Evolutionary conservation across 164 flowering plant species (phyloP).

Genomic region (Vitis amurensis): DNA sequence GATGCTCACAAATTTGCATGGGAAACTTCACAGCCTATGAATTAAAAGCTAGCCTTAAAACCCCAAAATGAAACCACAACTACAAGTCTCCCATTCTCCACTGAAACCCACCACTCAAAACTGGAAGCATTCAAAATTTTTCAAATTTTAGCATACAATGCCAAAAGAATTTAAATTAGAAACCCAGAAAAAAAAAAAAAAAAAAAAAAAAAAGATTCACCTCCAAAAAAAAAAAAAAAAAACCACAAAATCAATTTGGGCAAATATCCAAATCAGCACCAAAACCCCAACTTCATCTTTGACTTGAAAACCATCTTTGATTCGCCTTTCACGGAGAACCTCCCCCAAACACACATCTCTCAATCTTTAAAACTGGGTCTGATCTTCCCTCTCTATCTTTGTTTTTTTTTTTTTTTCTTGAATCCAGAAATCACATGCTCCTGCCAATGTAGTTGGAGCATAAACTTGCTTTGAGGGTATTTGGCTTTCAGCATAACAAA

Average conservation of each 20-base stretch:
- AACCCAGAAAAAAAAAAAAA: background rate
- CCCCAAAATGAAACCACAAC: background rate
- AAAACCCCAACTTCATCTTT: slow-evolving; percentile 61
- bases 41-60: background rate
- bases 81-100: background rate
- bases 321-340: slow-evolving; percentile 49
- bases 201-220: too few species aligned
- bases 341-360: background rate
- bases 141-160: too few species aligned
- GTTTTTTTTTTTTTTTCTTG: too few species aligned
- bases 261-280: too few species aligned
- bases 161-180: too few species aligned
- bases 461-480: too few species aligned
- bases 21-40: background rate
- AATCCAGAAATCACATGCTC: too few species aligned
- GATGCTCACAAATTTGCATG: background rate
- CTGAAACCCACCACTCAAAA: background rate
- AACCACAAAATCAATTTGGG: too few species aligned
- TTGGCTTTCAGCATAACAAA: too few species aligned
- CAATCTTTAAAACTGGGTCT: too few species aligned
- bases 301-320: slow-evolving; percentile 66
- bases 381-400: background rate
- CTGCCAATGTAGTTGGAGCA: too few species aligned
- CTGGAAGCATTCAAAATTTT: background rate
- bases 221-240: too few species aligned